Percentiles rank a stretch among this genome's conserved stretches.
phyloP scores from a whole-genome alignment of 164 flowering plant genomes.

The Chimonanthus salicifolius region DNA sequence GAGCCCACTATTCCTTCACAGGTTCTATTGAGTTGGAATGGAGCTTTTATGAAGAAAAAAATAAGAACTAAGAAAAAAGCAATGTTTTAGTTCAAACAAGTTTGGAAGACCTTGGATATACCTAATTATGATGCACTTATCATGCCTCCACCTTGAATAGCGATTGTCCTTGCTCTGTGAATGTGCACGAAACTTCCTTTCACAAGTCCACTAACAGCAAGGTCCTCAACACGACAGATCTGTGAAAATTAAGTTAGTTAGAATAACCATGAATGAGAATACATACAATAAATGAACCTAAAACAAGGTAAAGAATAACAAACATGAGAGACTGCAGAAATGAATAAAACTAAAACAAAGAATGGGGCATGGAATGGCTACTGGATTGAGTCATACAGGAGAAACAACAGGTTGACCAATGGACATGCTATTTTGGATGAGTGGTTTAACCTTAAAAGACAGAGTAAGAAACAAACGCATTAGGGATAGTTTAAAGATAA shows the following conservation, averaged over 20 bases:
- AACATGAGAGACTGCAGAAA: background rate
- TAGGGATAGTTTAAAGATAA: no score
- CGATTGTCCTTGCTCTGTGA: conserved; percentile 75
- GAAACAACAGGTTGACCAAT: no score
- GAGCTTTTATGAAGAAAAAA: background rate
- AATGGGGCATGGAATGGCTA: background rate
- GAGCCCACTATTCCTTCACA: background rate
- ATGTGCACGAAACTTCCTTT: conserved; percentile 93
- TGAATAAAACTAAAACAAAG: background rate
- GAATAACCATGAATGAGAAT: background rate
- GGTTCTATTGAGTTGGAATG: background rate
- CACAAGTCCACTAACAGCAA: conserved; percentile 70
- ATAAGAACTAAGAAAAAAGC: background rate
- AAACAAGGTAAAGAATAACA: background rate
- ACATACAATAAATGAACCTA: background rate
- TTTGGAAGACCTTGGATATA: conserved; percentile 14
- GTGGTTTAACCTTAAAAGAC: no score
- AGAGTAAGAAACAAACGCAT: no score
- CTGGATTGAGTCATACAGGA: no score
- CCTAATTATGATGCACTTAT: conserved; percentile 87
- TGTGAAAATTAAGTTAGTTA: conserved; percentile 16
- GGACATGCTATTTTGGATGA: no score
- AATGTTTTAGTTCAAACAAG: background rate
- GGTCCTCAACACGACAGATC: conserved; percentile 98
- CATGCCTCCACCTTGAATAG: conserved; percentile 52